Evolutionary conservation across 2,329 filamentous ascomycete genomes (phyloP), one percentile per base, ranked within the genome.

Genomic region (Ophiocordyceps camponoti-leonardi): DNA sequence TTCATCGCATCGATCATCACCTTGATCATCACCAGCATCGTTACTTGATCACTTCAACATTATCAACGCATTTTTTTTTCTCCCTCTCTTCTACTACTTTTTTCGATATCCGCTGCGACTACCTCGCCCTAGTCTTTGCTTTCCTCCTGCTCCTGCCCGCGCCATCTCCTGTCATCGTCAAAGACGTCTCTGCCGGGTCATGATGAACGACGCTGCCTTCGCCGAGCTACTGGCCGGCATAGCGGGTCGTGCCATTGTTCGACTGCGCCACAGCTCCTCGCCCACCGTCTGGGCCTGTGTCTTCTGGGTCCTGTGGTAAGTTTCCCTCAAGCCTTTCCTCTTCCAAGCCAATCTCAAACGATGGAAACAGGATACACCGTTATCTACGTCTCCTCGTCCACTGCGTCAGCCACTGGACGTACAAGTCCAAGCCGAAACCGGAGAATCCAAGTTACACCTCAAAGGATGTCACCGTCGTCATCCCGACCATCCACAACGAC

Each of bases 401-500:
- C 60, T 78, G 85, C 56, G 67, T 84, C 55, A 86, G 84, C 55
- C 88, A 93, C 61, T 92, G 86, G 83, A 71, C 71, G 12, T 94
- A 94, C 67, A 83, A 79, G 62, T 87, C 88, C 23, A 84, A 87
- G 50, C 83, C 83, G 40, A 82, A 90, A 46, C 83, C 86, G 39
- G 76, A 78, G 48, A 83, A 86, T 50, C 86, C 90, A n/a, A 79
- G 72, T 41, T 81, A 87, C 59, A 86, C 79, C 26, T 75, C 79
- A 31, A 67, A 84, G 53, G 86, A 96, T 74, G 87, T 94, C 56
- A 94, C 90, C 6, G 86, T 95, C 51, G 85, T 96, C 54, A 84
- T 95, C 49, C 90, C 90, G 8, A 93, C 88, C 12, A 87, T 96
- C 51, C 86, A 93, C 58, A 86, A 87, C 49, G 80, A 79, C 50